Percentiles rank a stretch among this genome's conserved stretches.
These are phyloP conservation scores for Malus hybrid DNA, from an alignment of 331 rosid genomes.

Conservation along the genomic window DNA sequence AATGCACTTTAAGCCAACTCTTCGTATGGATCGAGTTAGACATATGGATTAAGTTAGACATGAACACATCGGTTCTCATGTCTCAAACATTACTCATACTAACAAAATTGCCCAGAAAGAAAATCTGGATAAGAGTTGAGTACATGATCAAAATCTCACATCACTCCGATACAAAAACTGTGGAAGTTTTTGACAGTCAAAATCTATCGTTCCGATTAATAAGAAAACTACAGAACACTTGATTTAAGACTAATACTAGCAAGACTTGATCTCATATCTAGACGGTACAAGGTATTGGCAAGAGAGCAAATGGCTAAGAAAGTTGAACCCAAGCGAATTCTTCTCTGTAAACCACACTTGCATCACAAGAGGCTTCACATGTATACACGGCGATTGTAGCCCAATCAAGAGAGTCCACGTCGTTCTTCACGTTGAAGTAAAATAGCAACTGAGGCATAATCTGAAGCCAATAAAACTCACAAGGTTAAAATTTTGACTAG, in stretches of 20 bases:
- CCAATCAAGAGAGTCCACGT: conserved; percentile 72
- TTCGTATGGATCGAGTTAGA: too few relatives aligned
- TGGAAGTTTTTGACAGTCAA: too few relatives aligned
- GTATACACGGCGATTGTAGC: conserved; percentile 60
- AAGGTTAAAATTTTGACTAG: neutral
- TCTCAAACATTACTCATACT: too few relatives aligned
- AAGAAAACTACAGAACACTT: conserved; percentile 10
- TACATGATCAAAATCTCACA: too few relatives aligned
- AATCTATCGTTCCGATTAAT: too few relatives aligned
- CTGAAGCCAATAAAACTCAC: conserved; percentile 27
- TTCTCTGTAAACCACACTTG: conserved; percentile 43
- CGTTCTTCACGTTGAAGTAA: conserved; percentile 61
- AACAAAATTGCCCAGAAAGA: too few relatives aligned
- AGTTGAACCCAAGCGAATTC: conserved; percentile 83
- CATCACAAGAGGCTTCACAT: conserved; percentile 76
- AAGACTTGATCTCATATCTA: neutral
- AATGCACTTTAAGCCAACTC: too few relatives aligned
- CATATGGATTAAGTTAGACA: too few relatives aligned
- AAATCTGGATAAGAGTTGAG: too few relatives aligned
- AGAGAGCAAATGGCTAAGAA: conserved; percentile 25
- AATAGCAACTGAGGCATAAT: conserved; percentile 75
- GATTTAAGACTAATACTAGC: neutral
- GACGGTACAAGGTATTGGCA: neutral
- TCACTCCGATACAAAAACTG: too few relatives aligned
- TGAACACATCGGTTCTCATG: too few relatives aligned